Evolutionary conservation across 2,329 filamentous ascomycete genomes (phyloP).

Genomic region (Aureobasidium mangrovei): DNA sequence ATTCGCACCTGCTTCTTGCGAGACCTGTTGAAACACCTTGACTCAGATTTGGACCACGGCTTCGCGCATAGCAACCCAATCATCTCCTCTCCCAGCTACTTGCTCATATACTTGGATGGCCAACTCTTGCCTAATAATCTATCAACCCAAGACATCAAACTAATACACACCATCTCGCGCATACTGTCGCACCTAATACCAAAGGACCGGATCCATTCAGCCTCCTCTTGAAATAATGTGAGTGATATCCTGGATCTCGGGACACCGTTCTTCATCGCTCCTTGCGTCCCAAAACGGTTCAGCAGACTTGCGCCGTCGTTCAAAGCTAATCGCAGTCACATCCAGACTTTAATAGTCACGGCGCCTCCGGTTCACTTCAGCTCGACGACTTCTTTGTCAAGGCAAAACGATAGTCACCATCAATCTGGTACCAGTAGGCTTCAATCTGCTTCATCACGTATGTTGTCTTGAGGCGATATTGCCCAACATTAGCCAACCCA

Average conservation of each 20-base stretch:
- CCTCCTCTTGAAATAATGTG: slow-evolving; percentile 12
- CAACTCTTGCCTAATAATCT: slow-evolving; percentile 2
- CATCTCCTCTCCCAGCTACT: slow-evolving; percentile 9
- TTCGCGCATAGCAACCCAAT: slow-evolving; percentile 8
- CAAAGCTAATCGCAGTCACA: slow-evolving; percentile 7
- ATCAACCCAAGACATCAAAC: slow-evolving; percentile 14
- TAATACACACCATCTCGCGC: slow-evolving; percentile 13
- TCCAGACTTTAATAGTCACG: slow-evolving; percentile 11
- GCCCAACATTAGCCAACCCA: slow-evolving; percentile 7
- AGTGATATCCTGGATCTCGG: slow-evolving; percentile 13
- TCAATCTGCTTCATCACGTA: neutral
- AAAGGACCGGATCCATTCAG: slow-evolving; percentile 13
- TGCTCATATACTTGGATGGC: slow-evolving; percentile 14
- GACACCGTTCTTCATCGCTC: slow-evolving; percentile 7
- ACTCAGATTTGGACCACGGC: slow-evolving; percentile 13
- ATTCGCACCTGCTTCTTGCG: slow-evolving; percentile 9
- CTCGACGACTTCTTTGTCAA: slow-evolving; percentile 9
- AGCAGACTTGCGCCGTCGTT: neutral
- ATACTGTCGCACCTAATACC: slow-evolving; percentile 14
- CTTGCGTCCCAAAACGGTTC: slow-evolving; percentile 10
- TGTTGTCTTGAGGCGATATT: slow-evolving; percentile 12
- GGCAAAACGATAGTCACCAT: slow-evolving; percentile 14
- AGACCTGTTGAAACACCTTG: slow-evolving; percentile 15
- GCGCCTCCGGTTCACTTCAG: slow-evolving; percentile 12
- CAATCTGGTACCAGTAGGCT: neutral